These are phyloP conservation scores for Verticillium klebahnii DNA, from an alignment of 2,329 filamentous ascomycete species.

Conservation along the genomic window DNA sequence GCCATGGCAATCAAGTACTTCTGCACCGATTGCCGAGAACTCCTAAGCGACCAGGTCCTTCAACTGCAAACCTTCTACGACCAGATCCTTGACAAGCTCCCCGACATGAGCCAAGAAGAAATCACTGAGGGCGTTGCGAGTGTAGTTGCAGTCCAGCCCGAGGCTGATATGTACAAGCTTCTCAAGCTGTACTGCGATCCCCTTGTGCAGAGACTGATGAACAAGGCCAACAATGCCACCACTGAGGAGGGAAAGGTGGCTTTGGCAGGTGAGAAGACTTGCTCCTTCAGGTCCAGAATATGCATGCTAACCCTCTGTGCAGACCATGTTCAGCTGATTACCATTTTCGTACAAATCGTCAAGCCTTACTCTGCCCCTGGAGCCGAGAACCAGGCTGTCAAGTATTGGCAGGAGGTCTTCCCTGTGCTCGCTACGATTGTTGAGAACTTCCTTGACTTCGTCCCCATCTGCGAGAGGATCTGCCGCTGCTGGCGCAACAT, in stretches of 20 bases:
- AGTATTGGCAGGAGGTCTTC: slow-evolving; percentile 94
- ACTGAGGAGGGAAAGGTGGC: slow-evolving; percentile 80
- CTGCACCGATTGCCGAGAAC: slow-evolving; percentile 87
- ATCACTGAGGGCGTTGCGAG: slow-evolving; percentile 92
- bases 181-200: slow-evolving; percentile 94
- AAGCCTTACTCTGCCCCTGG: slow-evolving; percentile 69
- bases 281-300: neutral
- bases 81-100: slow-evolving; percentile 80
- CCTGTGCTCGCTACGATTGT: slow-evolving; percentile 81
- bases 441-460: slow-evolving; percentile 79
- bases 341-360: slow-evolving; percentile 76
- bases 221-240: slow-evolving; percentile 78
- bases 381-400: slow-evolving; percentile 83
- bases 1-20: slow-evolving; percentile 96
- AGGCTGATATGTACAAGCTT: slow-evolving; percentile 73
- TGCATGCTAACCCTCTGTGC: slow-evolving; percentile 14
- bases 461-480: slow-evolving; percentile 86
- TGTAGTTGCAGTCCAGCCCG: slow-evolving; percentile 82
- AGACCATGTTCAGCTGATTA: slow-evolving; percentile 90
- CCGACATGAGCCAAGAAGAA: slow-evolving; percentile 85
- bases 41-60: slow-evolving; percentile 76
- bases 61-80: slow-evolving; percentile 93
- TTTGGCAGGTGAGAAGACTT: slow-evolving; percentile 62
- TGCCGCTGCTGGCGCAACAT: slow-evolving; percentile 96
- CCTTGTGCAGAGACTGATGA: slow-evolving; percentile 78